These are phyloP conservation scores for Auriculariales sp. DNA, from an alignment of 768 basidiomycete species.

Conservation along the genomic window DNA sequence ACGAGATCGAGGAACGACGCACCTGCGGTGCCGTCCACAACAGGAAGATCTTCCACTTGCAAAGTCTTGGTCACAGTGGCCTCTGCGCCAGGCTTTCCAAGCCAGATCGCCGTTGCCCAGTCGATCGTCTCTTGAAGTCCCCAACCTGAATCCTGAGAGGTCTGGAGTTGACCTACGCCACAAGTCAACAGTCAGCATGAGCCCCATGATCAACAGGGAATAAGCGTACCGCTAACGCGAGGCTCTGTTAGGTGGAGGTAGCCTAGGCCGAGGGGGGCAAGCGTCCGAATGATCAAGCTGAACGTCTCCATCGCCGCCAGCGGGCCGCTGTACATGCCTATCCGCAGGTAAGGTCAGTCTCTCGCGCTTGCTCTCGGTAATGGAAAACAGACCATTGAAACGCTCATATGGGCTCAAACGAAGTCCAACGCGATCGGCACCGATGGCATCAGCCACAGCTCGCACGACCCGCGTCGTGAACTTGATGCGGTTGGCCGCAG, in stretches of 20 bases:
- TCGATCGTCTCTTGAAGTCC: neutral
- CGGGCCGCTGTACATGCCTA: conserved; percentile 1
- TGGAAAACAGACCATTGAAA: neutral
- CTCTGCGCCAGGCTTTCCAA: no score
- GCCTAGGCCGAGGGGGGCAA: conserved; percentile 14
- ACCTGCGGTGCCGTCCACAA: no score
- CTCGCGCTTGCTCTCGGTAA: neutral
- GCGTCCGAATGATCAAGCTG: conserved; percentile 7
- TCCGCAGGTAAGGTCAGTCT: neutral
- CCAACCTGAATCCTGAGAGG: neutral
- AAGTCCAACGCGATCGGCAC: conserved; percentile 36
- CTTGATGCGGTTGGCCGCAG: conserved; percentile 39
- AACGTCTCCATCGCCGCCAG: conserved; percentile 1
- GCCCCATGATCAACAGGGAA: neutral
- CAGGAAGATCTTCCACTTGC: no score
- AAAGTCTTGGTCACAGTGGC: no score
- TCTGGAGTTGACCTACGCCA: neutral
- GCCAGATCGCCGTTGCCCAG: neutral
- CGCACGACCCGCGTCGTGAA: conserved; percentile 43
- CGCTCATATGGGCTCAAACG: conserved; percentile 31
- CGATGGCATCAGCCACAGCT: conserved; percentile 36
- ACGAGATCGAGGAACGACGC: no score
- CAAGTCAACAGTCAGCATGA: no score
- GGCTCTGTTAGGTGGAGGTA: conserved; percentile 17
- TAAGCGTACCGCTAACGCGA: neutral